Base-by-base conservation (phyloP, 164 flowering plant genomes). In the Brasenia schreberi region DNA sequence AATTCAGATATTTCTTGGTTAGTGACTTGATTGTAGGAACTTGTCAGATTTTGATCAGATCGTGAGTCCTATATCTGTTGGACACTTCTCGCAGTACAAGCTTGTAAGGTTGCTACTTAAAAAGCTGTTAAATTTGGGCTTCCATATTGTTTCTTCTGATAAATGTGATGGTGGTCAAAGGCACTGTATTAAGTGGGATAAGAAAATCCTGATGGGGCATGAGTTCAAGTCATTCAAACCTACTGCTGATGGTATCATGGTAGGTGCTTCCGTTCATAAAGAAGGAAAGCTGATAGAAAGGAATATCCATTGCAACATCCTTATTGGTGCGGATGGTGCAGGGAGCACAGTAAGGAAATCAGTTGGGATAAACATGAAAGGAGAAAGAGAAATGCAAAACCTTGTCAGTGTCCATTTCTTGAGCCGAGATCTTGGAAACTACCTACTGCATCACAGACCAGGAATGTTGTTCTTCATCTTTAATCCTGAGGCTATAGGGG, bases 391-490 rank as follows among this genome's bases (percentile, higher is more conserved):
- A 74, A 75, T 94, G 81, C 99, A 94, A 77, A 87, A 87, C 65
- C 96, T 94, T 69, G 81, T 91, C 9, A 94, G 96, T 68, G 78
- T 94, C 71, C 99, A 94, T 79, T 94, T 94, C 72, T 43, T 80
- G 59, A 89, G 97, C 77, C 78, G 62, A 73, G 85, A 85, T 65
- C 91, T 94, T 43, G 99, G 97, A 49, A 69, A 83, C 39, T 91
- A 81, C 76, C 80, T 94, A 66, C 81, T 83, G 11, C 73, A 77
- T 59, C 84, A 88, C 72, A 88, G 87, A 67, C 99, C 98, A 18
- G 97, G 96, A 59, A 94, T 94, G 97, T 80, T 94, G 27, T 94
- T 85, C 75, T 94, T 94, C 75, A 81, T 94, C 67, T 94, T 91
- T 78, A 94, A 91, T 70, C 77, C 86, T 18, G 93, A 88, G 53